These are phyloP conservation scores for Alternaria postmessia DNA, from an alignment of 2,329 filamentous ascomycete species.

Conservation along the genomic window DNA sequence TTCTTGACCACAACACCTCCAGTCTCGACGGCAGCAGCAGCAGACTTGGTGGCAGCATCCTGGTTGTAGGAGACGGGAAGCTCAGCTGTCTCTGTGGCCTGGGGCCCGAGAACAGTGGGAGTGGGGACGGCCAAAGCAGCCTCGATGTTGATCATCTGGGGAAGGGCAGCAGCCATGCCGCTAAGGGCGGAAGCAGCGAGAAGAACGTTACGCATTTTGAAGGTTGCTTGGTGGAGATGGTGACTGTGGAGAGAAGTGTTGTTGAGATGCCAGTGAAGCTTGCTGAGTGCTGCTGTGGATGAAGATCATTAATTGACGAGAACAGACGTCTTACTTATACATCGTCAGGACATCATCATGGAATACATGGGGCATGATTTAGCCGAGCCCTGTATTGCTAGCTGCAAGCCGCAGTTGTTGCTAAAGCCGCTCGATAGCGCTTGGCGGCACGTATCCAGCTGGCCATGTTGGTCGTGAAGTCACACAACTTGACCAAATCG, in stretches of 20 bases:
- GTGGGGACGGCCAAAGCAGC: slow-evolving; percentile 46
- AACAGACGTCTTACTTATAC: slow-evolving; percentile 25
- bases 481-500: slow-evolving; percentile 10
- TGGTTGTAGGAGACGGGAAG: slow-evolving; percentile 4
- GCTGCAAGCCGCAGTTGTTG: slow-evolving; percentile 14
- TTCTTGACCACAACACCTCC: slow-evolving; percentile 19
- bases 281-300: slow-evolving; percentile 18
- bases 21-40: slow-evolving; percentile 18
- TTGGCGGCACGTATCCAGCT: slow-evolving; percentile 4
- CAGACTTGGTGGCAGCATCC: slow-evolving; percentile 12
- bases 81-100: slow-evolving; percentile 23
- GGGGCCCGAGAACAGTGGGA: slow-evolving; percentile 36
- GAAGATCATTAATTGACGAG: slow-evolving; percentile 18
- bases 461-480: background rate
- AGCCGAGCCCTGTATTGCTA: slow-evolving; percentile 7
- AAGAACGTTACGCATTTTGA: slow-evolving; percentile 36
- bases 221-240: slow-evolving; percentile 9
- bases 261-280: slow-evolving; percentile 10
- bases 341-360: background rate
- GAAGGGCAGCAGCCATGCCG: slow-evolving; percentile 30
- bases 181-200: slow-evolving; percentile 23
- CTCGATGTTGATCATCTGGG: slow-evolving; percentile 48
- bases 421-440: slow-evolving; percentile 3
- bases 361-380: slow-evolving; percentile 6
- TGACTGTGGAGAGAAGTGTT: slow-evolving; percentile 12